phyloP scores from a whole-genome alignment of 805 yeast species.

The Metschnikowia borealis region DNA sequence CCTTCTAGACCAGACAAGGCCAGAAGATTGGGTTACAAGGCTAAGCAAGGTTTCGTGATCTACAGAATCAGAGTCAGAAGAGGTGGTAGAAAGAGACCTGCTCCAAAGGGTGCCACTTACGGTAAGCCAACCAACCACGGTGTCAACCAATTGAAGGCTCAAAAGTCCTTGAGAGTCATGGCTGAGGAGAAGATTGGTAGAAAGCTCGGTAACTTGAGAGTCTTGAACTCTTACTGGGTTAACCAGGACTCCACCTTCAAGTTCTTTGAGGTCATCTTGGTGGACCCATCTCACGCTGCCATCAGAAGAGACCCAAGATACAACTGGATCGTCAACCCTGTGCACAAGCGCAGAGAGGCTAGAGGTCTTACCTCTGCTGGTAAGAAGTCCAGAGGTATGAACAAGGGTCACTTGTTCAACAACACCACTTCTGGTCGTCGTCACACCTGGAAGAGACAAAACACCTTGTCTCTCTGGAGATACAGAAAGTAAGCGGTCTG shows the following conservation, averaged over 20 bases:
- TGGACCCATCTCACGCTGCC: constrained; percentile 97
- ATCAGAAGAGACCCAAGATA: constrained; percentile 97
- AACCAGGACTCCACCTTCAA: constrained; percentile 99
- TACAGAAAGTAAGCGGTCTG: constrained; percentile 72
- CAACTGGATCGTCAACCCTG: constrained; percentile 99
- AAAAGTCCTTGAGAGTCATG: constrained; percentile 94
- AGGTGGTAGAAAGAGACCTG: constrained; percentile 99
- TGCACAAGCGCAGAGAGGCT: constrained; percentile 99
- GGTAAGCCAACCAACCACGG: constrained; percentile 99
- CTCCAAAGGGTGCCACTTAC: constrained; percentile 99
- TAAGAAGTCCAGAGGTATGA: constrained; percentile 99
- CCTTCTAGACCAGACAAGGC: constrained; percentile 99
- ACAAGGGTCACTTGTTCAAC: constrained; percentile 99
- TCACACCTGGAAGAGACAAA: constrained; percentile 99
- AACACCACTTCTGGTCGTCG: constrained; percentile 98
- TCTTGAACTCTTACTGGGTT: constrained; percentile 99
- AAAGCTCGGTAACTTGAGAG: constrained; percentile 98
- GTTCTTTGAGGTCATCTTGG: constrained; percentile 96
- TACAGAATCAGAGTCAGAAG: constrained; percentile 99
- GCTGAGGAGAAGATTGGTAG: constrained; percentile 99
- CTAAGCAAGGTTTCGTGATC: constrained; percentile 99
- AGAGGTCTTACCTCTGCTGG: constrained; percentile 98
- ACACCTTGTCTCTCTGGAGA: constrained; percentile 99
- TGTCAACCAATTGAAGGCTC: constrained; percentile 98
- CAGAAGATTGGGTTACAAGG: constrained; percentile 99